phyloP scores from a whole-genome alignment of 2,329 filamentous ascomycete genomes.

The Zymoseptoria passerinii region DNA sequence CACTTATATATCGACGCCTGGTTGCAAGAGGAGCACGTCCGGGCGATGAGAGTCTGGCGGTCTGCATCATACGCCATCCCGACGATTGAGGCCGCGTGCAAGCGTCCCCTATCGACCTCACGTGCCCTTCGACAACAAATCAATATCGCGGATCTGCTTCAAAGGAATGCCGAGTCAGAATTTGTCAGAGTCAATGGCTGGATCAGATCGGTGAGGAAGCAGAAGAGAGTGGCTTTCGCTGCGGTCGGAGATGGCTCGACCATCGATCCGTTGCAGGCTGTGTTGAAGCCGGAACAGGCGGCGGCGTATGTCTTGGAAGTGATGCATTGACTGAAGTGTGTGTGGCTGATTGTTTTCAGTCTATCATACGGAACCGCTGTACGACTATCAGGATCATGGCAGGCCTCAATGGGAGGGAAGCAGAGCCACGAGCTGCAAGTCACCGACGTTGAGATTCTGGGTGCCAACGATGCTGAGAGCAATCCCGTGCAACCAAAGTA shows the following conservation, averaged over 20 bases:
- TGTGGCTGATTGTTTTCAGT: slow-evolving; percentile 38
- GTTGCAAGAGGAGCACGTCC: not conserved
- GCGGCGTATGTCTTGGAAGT: slow-evolving; percentile 52
- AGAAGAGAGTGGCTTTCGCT: slow-evolving; percentile 77
- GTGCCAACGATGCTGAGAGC: slow-evolving; percentile 73
- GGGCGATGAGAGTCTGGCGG: slow-evolving; percentile 22
- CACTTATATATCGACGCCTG: not conserved
- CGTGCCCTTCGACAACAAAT: slow-evolving; percentile 9
- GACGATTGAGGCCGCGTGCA: slow-evolving; percentile 5
- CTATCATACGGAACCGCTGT: slow-evolving; percentile 76
- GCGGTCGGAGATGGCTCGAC: slow-evolving; percentile 83
- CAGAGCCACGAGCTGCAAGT: slow-evolving; percentile 79
- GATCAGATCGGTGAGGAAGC: slow-evolving; percentile 74
- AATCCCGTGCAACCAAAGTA: slow-evolving; percentile 97
- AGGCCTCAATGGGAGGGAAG: slow-evolving; percentile 53
- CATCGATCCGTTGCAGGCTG: slow-evolving; percentile 67
- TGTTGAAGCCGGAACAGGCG: slow-evolving; percentile 63
- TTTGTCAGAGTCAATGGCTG: slow-evolving; percentile 57
- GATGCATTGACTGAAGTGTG: not conserved
- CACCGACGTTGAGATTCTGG: slow-evolving; percentile 59
- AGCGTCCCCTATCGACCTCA: slow-evolving; percentile 11
- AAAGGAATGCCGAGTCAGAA: slow-evolving; percentile 20
- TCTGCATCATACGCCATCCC: slow-evolving; percentile 13
- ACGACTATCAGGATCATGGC: slow-evolving; percentile 69
- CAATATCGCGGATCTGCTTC: slow-evolving; percentile 21